phyloP scores from a whole-genome alignment of 768 basidiomycete genomes.

The Trametes maxima region DNA sequence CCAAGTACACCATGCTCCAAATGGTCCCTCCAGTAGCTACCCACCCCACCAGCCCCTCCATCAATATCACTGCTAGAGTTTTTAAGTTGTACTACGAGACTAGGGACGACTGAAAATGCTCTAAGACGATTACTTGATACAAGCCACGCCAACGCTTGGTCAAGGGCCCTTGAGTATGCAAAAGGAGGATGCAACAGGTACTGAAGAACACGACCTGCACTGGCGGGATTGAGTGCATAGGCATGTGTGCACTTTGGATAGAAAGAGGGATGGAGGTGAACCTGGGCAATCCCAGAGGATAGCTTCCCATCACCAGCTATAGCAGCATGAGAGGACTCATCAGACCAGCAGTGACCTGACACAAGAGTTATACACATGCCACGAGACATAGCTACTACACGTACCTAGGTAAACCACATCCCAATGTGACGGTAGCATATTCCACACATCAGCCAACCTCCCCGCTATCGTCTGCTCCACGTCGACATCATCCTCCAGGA shows the following conservation, averaged over 20 bases:
- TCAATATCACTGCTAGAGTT: constrained; percentile 57
- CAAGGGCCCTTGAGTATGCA: constrained; percentile 77
- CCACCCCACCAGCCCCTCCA: constrained; percentile 41
- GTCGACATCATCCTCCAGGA: constrained; percentile 82
- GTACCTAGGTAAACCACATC: constrained; percentile 74
- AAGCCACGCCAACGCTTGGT: constrained; percentile 74
- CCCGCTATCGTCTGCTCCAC: constrained; percentile 64
- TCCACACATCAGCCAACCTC: constrained; percentile 50
- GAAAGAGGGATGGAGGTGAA: constrained; percentile 55
- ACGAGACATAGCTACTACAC: constrained; percentile 15
- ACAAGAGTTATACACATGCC: not conserved
- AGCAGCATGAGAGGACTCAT: constrained; percentile 55
- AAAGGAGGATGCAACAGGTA: constrained; percentile 66
- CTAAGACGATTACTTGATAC: constrained; percentile 55
- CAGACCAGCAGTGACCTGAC: constrained; percentile 79
- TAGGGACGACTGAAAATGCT: constrained; percentile 68
- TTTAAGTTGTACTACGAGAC: constrained; percentile 69
- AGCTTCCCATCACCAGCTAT: constrained; percentile 18
- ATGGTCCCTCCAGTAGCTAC: constrained; percentile 58
- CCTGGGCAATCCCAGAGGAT: not conserved
- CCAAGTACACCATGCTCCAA: constrained; percentile 52
- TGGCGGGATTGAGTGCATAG: constrained; percentile 60
- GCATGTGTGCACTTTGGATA: constrained; percentile 75
- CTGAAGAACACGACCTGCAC: constrained; percentile 61
- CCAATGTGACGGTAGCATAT: constrained; percentile 59